A percentile compares a stretch with the other conserved stretches of the same genome.
Evolutionary conservation across 1,139 yeast species (phyloP).

Genomic region (Kodamaea derodonti): DNA sequence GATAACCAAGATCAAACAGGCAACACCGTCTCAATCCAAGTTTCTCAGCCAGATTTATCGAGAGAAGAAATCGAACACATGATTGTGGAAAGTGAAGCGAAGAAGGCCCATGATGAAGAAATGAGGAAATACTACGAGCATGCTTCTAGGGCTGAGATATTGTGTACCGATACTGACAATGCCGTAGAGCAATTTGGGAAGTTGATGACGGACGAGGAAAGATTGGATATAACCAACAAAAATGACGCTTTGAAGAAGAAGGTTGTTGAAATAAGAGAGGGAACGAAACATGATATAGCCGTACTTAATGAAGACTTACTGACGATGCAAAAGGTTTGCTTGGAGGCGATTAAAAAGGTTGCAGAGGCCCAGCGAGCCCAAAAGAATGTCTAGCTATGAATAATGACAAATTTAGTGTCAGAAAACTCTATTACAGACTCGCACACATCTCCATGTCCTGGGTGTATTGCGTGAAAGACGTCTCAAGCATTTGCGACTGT

Average conservation of each 20-base stretch:
- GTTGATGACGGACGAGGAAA: slow-evolving; percentile 37
- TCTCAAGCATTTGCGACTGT: too few relatives aligned
- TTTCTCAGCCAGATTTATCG: slow-evolving; percentile 64
- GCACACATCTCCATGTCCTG: too few relatives aligned
- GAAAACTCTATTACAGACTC: too few relatives aligned
- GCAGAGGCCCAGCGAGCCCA: slow-evolving; percentile 35
- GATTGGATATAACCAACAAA: slow-evolving; percentile 21
- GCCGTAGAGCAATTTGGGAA: slow-evolving; percentile 45
- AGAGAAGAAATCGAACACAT: slow-evolving; percentile 58
- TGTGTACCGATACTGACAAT: slow-evolving; percentile 53
- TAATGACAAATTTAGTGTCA: too few relatives aligned
- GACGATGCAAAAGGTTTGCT: slow-evolving; percentile 46
- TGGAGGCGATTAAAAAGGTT: slow-evolving; percentile 51
- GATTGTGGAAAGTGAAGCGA: slow-evolving; percentile 48
- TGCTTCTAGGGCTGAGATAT: slow-evolving; percentile 52
- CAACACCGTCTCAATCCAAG: slow-evolving; percentile 57
- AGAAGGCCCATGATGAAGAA: slow-evolving; percentile 41
- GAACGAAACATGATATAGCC: slow-evolving; percentile 32
- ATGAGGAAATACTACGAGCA: slow-evolving; percentile 40
- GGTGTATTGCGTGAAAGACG: too few relatives aligned
- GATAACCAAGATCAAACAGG: slow-evolving; percentile 25
- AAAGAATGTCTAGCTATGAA: too few relatives aligned
- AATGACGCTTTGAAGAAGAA: slow-evolving; percentile 37
- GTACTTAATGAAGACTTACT: slow-evolving; percentile 43
- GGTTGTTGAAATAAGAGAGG: slow-evolving; percentile 44